These are phyloP conservation scores for Liriodendron chinense DNA, from an alignment of 164 flowering plant species.

Conservation along the genomic window DNA sequence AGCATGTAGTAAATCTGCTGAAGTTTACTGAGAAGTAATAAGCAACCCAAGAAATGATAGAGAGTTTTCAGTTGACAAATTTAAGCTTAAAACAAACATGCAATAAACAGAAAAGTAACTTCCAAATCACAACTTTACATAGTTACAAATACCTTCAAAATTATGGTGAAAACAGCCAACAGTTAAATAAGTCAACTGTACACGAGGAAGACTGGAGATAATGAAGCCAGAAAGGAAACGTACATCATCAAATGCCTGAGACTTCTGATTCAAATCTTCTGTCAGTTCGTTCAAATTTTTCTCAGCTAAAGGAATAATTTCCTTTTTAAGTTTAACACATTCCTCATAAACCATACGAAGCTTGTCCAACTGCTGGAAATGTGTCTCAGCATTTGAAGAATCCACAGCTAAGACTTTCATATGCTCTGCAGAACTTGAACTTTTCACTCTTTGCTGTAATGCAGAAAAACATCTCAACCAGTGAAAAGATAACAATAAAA, in stretches of 20 bases:
- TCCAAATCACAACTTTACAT: not conserved
- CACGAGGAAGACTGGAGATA: not conserved
- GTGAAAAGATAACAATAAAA: not conserved
- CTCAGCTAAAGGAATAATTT: constrained; percentile 69
- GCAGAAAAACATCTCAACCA: constrained; percentile 13
- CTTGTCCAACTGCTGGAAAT: constrained; percentile 86
- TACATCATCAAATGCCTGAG: constrained; percentile 93
- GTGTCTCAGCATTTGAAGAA: constrained; percentile 69
- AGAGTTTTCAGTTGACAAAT: not conserved
- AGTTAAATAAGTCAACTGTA: not conserved
- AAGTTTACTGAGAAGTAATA: not conserved
- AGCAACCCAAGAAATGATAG: not conserved
- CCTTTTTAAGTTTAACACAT: constrained; percentile 64
- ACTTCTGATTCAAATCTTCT: constrained; percentile 69
- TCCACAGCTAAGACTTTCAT: constrained; percentile 68
- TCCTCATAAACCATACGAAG: constrained; percentile 83
- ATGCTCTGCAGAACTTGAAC: constrained; percentile 74
- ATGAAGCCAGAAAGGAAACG: constrained; percentile 11
- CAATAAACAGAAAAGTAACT: not conserved
- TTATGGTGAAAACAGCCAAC: not conserved
- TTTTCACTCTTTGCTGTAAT: constrained; percentile 84
- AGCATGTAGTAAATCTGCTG: not conserved
- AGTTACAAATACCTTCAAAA: not conserved
- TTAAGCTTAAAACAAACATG: too few species aligned
- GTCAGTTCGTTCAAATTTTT: constrained; percentile 49